Evolutionary conservation across 1,139 yeast genomes (phyloP), one percentile per base, ranked within the genome.

Genomic region (Torulaspora globosa): DNA sequence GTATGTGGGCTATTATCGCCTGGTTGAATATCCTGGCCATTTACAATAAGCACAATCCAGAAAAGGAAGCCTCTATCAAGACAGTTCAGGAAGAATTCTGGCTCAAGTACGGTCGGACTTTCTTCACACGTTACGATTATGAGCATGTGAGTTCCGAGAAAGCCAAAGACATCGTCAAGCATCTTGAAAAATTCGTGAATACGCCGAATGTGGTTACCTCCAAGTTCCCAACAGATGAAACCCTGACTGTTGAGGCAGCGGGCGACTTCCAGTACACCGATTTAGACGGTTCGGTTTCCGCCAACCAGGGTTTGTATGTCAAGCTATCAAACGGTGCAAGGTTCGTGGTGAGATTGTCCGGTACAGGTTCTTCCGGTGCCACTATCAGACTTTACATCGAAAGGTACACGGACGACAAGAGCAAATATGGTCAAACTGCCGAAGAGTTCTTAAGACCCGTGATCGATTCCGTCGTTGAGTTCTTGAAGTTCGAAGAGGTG

Each of bases 361-460:
- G 99, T 47, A 92, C 99, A 10, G 99, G 99, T 5, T 89, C 97
- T 1, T 82, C 96, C 1, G 99, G 98, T 39, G 97, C 98, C 15
- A 92, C 99, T 2, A 90, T 94, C 51, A 81, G 99, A 69, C 74
- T 92, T 56, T 92, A 92, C 69, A 73, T 90, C 65, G 98, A 92
- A 69, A 83, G 83, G 69, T 90, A 86, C 70, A 80, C 84, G 35
- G 60, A 68, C 44, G 95, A 88, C 60, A 65, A 70, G 48, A 54
- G 77, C 12, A 74, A 73, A 37, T 79, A 76, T 60, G 61, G 61
- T 8, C 58, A 69, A 49, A 67, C 73, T 38, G 95, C 90, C n/a
- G 87, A 84, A 56, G 80, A 80, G 33, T 89, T 71, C 68, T 76
- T 92, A 60, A 72, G 72, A 44, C 67, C 72, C 4, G 90, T 84